phyloP scores from a whole-genome alignment of 768 basidiomycete genomes.

The Mycena indigotica region DNA sequence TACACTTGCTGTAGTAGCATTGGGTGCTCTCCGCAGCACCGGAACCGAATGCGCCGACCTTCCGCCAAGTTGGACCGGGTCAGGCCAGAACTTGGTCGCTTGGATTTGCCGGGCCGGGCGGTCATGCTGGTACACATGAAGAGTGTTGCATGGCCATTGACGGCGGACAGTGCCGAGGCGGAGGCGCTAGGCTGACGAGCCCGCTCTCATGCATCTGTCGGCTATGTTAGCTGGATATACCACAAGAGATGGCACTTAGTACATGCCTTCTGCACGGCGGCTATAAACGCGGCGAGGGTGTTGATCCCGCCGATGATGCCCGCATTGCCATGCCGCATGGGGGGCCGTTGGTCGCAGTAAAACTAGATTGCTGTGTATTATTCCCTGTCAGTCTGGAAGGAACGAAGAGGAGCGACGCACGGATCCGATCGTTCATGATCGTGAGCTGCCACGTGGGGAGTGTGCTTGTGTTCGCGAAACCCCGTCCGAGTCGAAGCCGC shows the following conservation, averaged over 20 bases:
- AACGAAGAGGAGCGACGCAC: constrained; percentile 40
- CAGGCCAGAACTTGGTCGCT: too few species aligned
- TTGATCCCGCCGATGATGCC: constrained; percentile 60
- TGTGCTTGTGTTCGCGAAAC: constrained; percentile 32
- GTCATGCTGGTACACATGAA: too few species aligned
- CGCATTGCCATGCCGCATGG: constrained; percentile 44
- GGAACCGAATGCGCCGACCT: too few species aligned
- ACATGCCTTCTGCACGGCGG: constrained; percentile 34
- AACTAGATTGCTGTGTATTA: constrained; percentile 51
- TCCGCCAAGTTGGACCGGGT: too few species aligned
- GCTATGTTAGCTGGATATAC: neutral
- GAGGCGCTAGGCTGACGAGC: constrained; percentile 49
- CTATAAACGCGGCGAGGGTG: constrained; percentile 44
- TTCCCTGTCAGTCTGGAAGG: constrained; percentile 18
- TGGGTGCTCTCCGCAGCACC: too few species aligned
- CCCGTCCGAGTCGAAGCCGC: constrained; percentile 62
- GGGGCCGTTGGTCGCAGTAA: constrained; percentile 53
- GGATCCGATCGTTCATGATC: constrained; percentile 47
- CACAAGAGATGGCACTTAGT: neutral
- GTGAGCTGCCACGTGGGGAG: constrained; percentile 52
- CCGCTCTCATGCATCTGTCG: constrained; percentile 42
- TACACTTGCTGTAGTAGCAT: too few species aligned
- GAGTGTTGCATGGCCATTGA: constrained; percentile 34
- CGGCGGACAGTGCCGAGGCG: constrained; percentile 45
- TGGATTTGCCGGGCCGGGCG: too few species aligned